Evolutionary conservation across 2,329 filamentous ascomycete genomes (phyloP), one percentile per base, ranked within the genome.

Genomic region (Epichloe typhina): DNA sequence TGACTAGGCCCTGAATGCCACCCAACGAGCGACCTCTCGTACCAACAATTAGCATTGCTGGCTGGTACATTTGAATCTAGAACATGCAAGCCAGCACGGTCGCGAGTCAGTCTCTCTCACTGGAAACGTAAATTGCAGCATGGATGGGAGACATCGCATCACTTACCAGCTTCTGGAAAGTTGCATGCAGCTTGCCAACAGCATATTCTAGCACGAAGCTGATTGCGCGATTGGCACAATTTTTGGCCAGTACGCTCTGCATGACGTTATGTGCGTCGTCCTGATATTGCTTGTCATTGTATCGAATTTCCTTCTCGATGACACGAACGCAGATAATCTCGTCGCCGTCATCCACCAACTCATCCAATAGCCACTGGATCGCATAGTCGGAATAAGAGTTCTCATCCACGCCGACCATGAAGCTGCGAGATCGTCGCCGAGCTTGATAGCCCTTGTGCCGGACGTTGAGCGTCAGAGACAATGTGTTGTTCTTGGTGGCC

Each of bases 311-410:
- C 62, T 87, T 90, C 62, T 95, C 89, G 42, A 95, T 79, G 2
- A 95, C 90, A 49, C 88, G 79, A 46, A 96, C 77, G 66, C 90
- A 96, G 8, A 96, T 86, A 52, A 96, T 84, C 67, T 95, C 88
- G 63, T 96, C 90, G 17, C 90, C 89, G 61, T 95, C 90, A 60
- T 95, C 89, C 40, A 95, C 88, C 51, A 95, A 75, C 68, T 95
- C 88, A 60, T 94, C 88, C 39, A 96, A 79, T 47, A 95, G 75
- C 89, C 89, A 96, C 66, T 94, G 87, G 17, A 96, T 73, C 15
- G 90, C 90, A 67, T 91, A 93, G 55, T 95, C 87, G 6, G 88
- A 95, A 66, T 95, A 95, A 52, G 88, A 80, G 59, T 95, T 89
- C 61, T 91, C 86, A 66, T 95, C 90, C 17, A 90, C 86, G 19